Conservation (phyloP, 352 stramenopile genomes). For the Heterotrichella gracilis region DNA sequence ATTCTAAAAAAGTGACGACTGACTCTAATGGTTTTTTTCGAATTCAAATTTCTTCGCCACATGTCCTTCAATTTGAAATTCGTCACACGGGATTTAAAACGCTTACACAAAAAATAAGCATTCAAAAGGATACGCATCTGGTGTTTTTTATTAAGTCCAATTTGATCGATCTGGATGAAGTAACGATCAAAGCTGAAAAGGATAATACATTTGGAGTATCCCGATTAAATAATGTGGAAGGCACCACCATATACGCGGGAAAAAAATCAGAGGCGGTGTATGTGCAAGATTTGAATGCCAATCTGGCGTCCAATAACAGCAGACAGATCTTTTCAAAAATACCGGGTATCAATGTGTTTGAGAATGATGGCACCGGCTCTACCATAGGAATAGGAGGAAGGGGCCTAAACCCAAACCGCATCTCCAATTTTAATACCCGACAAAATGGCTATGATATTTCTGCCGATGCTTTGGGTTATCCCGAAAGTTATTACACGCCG, state of each 20-base stretch:
- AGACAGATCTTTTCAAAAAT: neutral
- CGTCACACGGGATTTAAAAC: no score
- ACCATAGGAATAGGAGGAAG: neutral
- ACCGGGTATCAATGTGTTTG: neutral
- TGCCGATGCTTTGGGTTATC: neutral
- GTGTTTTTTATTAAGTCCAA: no score
- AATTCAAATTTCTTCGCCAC: no score
- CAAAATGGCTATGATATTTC: constrained; percentile 5
- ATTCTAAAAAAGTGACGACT: no score
- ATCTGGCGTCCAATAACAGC: neutral
- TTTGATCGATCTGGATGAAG: neutral
- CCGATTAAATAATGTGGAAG: neutral
- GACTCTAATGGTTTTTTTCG: no score
- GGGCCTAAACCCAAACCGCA: neutral
- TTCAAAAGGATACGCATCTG: no score
- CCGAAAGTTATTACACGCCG: neutral
- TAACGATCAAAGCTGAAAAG: neutral
- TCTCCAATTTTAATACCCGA: neutral
- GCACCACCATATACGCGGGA: neutral
- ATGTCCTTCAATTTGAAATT: no score
- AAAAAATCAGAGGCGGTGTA: neutral
- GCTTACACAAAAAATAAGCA: no score
- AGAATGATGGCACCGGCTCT: neutral
- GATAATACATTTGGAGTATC: neutral
- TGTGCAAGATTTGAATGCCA: neutral